Conservation (phyloP, 2,329 filamentous ascomycete species). For the Microsporum ferrugineum region DNA sequence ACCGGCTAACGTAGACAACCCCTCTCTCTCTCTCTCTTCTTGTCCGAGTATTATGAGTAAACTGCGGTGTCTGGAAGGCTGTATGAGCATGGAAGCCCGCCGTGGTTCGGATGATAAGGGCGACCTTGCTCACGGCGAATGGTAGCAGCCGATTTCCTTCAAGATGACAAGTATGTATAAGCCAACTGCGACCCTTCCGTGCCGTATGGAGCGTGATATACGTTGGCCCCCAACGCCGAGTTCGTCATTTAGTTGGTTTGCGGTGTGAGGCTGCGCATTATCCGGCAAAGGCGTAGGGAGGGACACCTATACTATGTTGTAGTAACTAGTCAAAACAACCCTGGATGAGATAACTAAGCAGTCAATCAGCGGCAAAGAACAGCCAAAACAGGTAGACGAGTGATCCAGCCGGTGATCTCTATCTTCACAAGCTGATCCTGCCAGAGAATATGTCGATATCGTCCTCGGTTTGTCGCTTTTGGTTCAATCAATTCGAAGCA, state of each 20-base stretch:
- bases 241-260: slow-evolving; percentile 1
- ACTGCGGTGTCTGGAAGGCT: not conserved
- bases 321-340: not conserved
- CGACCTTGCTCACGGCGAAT: not conserved
- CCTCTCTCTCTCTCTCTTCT: not conserved
- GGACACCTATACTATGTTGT: not conserved
- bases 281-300: not conserved
- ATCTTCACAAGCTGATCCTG: not conserved
- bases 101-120: not conserved
- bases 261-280: not conserved
- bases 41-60: not conserved
- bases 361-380: not conserved
- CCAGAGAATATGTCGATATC: not conserved
- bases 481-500: not conserved
- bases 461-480: not conserved
- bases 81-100: not conserved
- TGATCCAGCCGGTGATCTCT: not conserved
- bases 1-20: no score
- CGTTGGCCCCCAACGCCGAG: not conserved
- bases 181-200: not conserved
- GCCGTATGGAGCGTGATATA: slow-evolving; percentile 1
- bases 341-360: not conserved
- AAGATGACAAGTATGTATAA: not conserved
- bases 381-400: not conserved
- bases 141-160: not conserved